phyloP scores from a whole-genome alignment of 768 basidiomycete species.

The Coprinellus aureogranulatus region DNA sequence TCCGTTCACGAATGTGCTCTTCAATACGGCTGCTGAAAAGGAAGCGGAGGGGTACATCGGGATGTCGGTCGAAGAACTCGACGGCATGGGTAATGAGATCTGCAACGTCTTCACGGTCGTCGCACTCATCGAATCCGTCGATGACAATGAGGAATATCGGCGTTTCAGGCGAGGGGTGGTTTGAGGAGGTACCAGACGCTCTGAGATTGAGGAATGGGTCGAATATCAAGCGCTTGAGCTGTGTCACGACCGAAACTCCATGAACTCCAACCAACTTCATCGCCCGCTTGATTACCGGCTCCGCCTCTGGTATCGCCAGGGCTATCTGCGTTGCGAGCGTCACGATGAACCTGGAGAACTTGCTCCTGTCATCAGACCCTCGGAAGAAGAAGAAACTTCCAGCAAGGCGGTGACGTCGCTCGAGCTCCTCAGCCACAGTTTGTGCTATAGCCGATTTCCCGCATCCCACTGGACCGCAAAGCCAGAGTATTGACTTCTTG shows the following conservation, averaged over 20 bases:
- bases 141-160: conserved; percentile 11
- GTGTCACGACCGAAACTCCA: background rate
- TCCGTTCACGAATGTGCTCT: background rate
- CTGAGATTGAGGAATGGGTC: background rate
- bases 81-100: conserved; percentile 3
- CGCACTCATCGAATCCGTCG: conserved; percentile 21
- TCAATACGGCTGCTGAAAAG: background rate
- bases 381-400: conserved; percentile 17
- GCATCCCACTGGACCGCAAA: conserved; percentile 16
- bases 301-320: background rate
- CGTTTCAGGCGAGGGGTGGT: background rate
- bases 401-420: background rate
- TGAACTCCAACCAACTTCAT: background rate
- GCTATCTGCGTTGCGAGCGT: conserved; percentile 16
- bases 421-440: conserved; percentile 10
- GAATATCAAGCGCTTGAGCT: conserved; percentile 11
- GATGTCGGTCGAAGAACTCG: background rate
- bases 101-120: conserved; percentile 1
- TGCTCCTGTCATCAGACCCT: background rate
- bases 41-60: background rate
- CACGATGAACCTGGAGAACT: conserved; percentile 1
- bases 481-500: conserved; percentile 10
- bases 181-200: background rate
- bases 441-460: conserved; percentile 18
- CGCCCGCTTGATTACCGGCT: background rate